Base-by-base conservation (phyloP, 306 rosid genomes). In the Gleditsia sinensis region DNA sequence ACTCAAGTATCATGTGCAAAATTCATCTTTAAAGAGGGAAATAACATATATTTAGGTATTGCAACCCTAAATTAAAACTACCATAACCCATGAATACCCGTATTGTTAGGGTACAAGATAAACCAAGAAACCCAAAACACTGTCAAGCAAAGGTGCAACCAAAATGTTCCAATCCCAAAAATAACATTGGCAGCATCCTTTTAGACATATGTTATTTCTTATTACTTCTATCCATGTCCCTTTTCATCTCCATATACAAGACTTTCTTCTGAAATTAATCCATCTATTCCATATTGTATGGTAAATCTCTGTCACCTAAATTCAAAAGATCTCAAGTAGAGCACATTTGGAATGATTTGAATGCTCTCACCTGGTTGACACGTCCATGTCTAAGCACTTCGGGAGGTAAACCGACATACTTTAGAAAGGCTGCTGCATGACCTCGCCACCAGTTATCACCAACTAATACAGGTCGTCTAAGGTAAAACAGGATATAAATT, bases 371-470 rank as follows among this genome's bases (percentile, higher is more conserved):
- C 98, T 93, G 98, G 77, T 75, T 93, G 73, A 93, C 91, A 77
- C 96, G 86, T 63, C 98, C 98, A 62, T 83, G 87, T 62, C 97
- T 85, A 56, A 93, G 92, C 27, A 80, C 93, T 53, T 88, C 89
- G 33, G 98, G 92, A 45, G 97, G 82, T 78, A 93, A 80, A 50
- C 89, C 68, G 7, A 81, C 84, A 78, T 91, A 86, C 80, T 86
- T 89, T 46, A 93, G 78, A 83, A 91, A 93, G 61, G 98, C 98
- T 8, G 97, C 89, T 25, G 98, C 97, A 86, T 93, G 97, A 57
- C 98, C 98, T 74, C 98, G 86, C 96, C 94, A 87, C 92, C 97
- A 93, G 83, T 93, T 93, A 89, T 93, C 98, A 62, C 98, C 98
- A 45, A 82, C 86, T 84, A 93, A 81, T 75, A 68, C 71, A 13